Evolutionary conservation across 164 flowering plant species (phyloP), one percentile per base, ranked within the genome.

Genomic region (Litsea cubeba): DNA sequence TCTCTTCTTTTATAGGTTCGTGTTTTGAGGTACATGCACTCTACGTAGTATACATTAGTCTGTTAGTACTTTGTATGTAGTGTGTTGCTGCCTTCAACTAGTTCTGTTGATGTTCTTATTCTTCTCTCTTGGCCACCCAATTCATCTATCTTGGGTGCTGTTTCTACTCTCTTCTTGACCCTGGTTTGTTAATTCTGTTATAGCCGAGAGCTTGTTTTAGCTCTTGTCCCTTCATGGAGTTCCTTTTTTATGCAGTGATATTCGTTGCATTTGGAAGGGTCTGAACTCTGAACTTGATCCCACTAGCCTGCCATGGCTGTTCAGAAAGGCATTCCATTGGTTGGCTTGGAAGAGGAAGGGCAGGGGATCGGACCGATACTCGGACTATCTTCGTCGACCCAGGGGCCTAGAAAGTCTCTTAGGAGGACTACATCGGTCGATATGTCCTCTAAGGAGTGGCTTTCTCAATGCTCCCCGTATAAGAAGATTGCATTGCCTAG

Each of bases 361-460:
- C 73, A 73, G 54, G 93, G 95, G 15, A 85, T 89, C 24, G 82
- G 83, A 51, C 78, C 89, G 35, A 84, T 88, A 50, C 89, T 91
- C 26, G 83, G 83, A 23, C 69, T 62, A 65, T 71, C 69, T 28
- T 81, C 77, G 15, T 74, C 66, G 17, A 60, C 66, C 23, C 69
- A 50, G 62, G 22, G 57, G 22, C 8, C 3, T 5, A 73, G 30
- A 51, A 77, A 35, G 54, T 85, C 92, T 0, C 76, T 91, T 1
- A 71, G 90, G 54, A 76, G 93, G 72, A 88, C 93, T 30, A 79
- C 88, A 1, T 91, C 95, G 0, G 89, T 91, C 0, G 92, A 91
- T 63, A 89, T 88, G 91, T 85, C 91, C 14, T 89, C 92, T 32
- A 86, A 80, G 78, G 79, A 79, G 77, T 90, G 91, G 89, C 69